Base-by-base conservation (phyloP, 805 yeast species). In the Suhomyces xylopsoci region DNA sequence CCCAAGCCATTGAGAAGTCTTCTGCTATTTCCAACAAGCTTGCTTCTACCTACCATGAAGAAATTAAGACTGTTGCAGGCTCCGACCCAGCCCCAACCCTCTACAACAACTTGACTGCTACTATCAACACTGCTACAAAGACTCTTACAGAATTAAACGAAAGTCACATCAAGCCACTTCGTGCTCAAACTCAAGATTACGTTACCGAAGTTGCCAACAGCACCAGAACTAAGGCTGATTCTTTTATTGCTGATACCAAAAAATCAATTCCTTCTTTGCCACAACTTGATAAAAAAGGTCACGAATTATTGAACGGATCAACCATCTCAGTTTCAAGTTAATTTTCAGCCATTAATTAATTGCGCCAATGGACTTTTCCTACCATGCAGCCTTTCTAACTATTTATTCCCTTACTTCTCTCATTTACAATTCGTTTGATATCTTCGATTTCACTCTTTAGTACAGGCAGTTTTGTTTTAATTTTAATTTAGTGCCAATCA, bases 141-240 rank as follows among this genome's bases (percentile, higher is more conserved):
- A 64, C 71, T 50, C 59, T 70, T 52, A 65, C 63, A 56, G 61
- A 59, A 52, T 65, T 74, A 51, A 70, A 73, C 57, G 62, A 67
- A 36, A 68, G 66, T 43, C 73, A 65, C 62, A 63, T 75, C 48
- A 69, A 68, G 57, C 79, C 79, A 28, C 67, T 73, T 58, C 69
- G 68, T 58, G 59, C 63, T 45, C 71, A 72, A 58, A 73, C 79
- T 41, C 70, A 70, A 53, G 72, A 60, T 50, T 72, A 71, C 57
- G 77, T 72, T 38, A 54, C 56, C 52, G 76, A 71, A 34, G 67
- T 70, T 42, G 67, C 75, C 26, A 57, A 63, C 42, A 66, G 62
- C 51, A 65, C 77, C 50, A 72, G 67, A 58, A 60, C 53, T 44
- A 72, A 65, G 59, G 75, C 74, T 36, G 75, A 69, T 54, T 53